Conservation (phyloP, 2,329 filamentous ascomycete genomes). For the Neofusicoccum laricinum region DNA sequence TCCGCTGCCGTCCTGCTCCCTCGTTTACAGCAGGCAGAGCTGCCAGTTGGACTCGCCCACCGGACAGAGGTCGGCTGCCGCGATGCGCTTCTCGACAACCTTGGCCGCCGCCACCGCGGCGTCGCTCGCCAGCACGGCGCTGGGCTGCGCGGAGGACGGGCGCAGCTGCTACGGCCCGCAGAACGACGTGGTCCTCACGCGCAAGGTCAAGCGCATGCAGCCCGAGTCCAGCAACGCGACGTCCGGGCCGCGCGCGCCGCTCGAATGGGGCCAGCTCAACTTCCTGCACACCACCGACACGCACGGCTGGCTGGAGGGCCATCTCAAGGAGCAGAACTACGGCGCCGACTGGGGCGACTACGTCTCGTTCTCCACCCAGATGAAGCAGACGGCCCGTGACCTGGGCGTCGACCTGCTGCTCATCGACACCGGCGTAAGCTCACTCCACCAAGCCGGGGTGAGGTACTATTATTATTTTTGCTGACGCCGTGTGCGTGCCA, state of each 20-base stretch:
- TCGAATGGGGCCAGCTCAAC: slow-evolving; percentile 64
- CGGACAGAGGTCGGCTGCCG: background rate
- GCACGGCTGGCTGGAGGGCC: slow-evolving; percentile 60
- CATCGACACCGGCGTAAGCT: slow-evolving; percentile 54
- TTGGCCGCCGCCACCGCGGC: background rate
- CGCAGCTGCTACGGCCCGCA: slow-evolving; percentile 39
- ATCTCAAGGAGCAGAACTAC: slow-evolving; percentile 62
- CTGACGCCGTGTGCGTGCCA: background rate
- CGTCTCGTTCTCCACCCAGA: slow-evolving; percentile 57
- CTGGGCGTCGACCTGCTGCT: slow-evolving; percentile 60
- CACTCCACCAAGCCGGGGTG: background rate
- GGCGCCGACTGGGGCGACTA: slow-evolving; percentile 67
- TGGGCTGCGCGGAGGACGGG: slow-evolving; percentile 35
- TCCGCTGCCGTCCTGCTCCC: background rate
- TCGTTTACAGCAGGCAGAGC: background rate
- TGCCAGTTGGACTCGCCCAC: background rate
- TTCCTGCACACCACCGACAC: slow-evolving; percentile 66
- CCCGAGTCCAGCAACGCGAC: slow-evolving; percentile 42
- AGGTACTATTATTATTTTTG: background rate
- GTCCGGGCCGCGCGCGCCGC: slow-evolving; percentile 33
- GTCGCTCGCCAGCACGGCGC: background rate
- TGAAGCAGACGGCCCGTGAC: slow-evolving; percentile 57
- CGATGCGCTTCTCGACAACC: slow-evolving; percentile 10
- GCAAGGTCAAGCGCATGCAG: slow-evolving; percentile 44
- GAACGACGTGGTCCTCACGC: slow-evolving; percentile 39